These are phyloP conservation scores for Medicago ruthenica DNA, from an alignment of 306 rosid species.

Conservation along the genomic window DNA sequence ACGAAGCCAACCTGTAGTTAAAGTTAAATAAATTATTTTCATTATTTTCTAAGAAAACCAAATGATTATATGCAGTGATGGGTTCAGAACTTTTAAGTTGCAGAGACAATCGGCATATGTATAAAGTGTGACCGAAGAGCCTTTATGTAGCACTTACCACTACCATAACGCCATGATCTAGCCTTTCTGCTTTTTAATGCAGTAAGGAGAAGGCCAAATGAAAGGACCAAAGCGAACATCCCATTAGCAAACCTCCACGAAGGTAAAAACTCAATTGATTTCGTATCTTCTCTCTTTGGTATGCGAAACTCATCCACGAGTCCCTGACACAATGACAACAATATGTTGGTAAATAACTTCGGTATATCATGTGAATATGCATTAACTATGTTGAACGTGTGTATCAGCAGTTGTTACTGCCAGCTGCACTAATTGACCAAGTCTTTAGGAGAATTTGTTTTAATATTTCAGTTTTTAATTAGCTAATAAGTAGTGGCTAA, in stretches of 20 bases:
- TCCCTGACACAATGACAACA: slow-evolving; percentile 60
- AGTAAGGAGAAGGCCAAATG: slow-evolving; percentile 94
- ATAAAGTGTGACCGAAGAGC: neutral
- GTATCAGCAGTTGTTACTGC: too few species aligned
- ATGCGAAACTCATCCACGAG: slow-evolving; percentile 84
- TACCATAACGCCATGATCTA: slow-evolving; percentile 96
- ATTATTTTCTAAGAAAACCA: neutral
- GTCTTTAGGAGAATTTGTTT: too few species aligned
- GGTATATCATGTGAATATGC: neutral
- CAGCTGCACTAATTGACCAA: too few species aligned
- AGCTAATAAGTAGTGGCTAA: too few species aligned
- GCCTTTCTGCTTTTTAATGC: slow-evolving; percentile 91
- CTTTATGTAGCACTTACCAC: slow-evolving; percentile 57
- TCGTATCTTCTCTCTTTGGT: slow-evolving; percentile 68
- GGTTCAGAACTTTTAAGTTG: neutral
- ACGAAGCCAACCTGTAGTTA: slow-evolving; percentile 76
- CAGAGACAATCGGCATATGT: neutral
- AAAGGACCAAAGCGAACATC: slow-evolving; percentile 96
- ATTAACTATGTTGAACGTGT: too few species aligned
- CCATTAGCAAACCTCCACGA: slow-evolving; percentile 98
- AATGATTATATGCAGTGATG: neutral
- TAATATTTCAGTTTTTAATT: too few species aligned
- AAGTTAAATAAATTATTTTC: neutral
- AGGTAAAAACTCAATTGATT: slow-evolving; percentile 56
- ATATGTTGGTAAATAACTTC: slow-evolving; percentile 2